These are phyloP conservation scores for Pulveroboletus sp. DNA, from an alignment of 768 basidiomycete species.

Conservation along the genomic window DNA sequence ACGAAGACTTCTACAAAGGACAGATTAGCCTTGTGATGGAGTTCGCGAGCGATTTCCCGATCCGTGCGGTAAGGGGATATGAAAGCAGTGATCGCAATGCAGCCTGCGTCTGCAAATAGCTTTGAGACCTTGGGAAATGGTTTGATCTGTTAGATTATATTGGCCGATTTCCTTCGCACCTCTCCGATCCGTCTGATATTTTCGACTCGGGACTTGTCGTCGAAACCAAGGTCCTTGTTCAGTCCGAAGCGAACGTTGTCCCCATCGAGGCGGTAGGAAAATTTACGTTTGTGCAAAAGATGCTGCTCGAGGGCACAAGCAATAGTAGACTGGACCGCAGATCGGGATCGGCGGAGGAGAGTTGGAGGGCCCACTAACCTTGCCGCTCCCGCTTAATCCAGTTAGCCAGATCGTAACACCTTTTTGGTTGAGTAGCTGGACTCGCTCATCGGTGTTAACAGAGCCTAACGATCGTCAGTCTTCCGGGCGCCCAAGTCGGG, in stretches of 20 bases:
- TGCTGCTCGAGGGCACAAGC: slow-evolving; percentile 97
- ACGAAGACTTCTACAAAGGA: slow-evolving; percentile 93
- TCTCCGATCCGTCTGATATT: slow-evolving; percentile 97
- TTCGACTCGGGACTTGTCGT: slow-evolving; percentile 86
- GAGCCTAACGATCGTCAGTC: slow-evolving; percentile 49
- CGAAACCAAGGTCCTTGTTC: slow-evolving; percentile 95
- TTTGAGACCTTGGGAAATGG: slow-evolving; percentile 69
- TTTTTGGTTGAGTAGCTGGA: slow-evolving; percentile 63
- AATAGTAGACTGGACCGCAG: slow-evolving; percentile 66
- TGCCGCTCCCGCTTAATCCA: slow-evolving; percentile 91
- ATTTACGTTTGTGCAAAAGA: slow-evolving; percentile 79
- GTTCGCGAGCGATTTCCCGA: slow-evolving; percentile 71
- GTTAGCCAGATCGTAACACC: slow-evolving; percentile 97
- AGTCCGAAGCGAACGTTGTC: slow-evolving; percentile 95
- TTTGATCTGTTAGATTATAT: slow-evolving; percentile 10
- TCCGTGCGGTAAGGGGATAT: slow-evolving; percentile 97
- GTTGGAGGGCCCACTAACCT: slow-evolving; percentile 45
- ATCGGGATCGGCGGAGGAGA: neutral
- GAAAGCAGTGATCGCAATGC: slow-evolving; percentile 89
- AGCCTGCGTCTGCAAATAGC: slow-evolving; percentile 85
- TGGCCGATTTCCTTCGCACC: slow-evolving; percentile 39
- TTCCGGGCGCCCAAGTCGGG: neutral
- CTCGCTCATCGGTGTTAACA: slow-evolving; percentile 64
- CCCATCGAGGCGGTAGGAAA: slow-evolving; percentile 89
- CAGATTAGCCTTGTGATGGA: slow-evolving; percentile 70